Evolutionary conservation across 1,284 basidiomycete genomes (phyloP).

Genomic region (Leccinum laetum): DNA sequence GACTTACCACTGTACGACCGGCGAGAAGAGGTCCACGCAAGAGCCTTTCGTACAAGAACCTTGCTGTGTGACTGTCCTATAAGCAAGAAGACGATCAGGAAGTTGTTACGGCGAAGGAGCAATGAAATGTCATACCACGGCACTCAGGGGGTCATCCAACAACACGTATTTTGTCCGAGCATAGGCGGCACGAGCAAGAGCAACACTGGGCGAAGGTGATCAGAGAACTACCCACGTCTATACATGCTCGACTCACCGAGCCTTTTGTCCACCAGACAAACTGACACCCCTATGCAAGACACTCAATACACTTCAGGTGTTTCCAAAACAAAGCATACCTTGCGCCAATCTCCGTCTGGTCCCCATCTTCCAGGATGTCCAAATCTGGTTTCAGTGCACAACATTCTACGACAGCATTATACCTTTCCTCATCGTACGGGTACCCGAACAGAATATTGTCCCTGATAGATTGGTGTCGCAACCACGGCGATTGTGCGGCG

Average conservation of each 20-base stretch:
- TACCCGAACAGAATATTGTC: constrained; percentile 51
- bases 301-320: not conserved
- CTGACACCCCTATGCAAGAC: constrained; percentile 39
- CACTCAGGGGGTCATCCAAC: constrained; percentile 60
- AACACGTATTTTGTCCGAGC: constrained; percentile 50
- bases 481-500: constrained; percentile 60
- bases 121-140: constrained; percentile 39
- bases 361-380: constrained; percentile 44
- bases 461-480: constrained; percentile 46
- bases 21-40: constrained; percentile 55
- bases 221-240: not conserved
- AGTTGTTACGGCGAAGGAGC: not conserved
- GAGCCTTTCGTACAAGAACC: constrained; percentile 54
- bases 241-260: constrained; percentile 33
- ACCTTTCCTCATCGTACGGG: constrained; percentile 42
- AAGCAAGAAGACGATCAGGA: not conserved
- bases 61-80: constrained; percentile 62
- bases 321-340: constrained; percentile 21
- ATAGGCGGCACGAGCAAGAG: constrained; percentile 57
- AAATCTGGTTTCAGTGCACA: constrained; percentile 67
- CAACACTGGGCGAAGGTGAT: constrained; percentile 38
- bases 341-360: constrained; percentile 34
- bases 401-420: constrained; percentile 46
- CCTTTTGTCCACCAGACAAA: constrained; percentile 55
- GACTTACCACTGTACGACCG: constrained; percentile 56